phyloP scores from a whole-genome alignment of 441 rosid genomes.

The Dalechampia spathulata region DNA sequence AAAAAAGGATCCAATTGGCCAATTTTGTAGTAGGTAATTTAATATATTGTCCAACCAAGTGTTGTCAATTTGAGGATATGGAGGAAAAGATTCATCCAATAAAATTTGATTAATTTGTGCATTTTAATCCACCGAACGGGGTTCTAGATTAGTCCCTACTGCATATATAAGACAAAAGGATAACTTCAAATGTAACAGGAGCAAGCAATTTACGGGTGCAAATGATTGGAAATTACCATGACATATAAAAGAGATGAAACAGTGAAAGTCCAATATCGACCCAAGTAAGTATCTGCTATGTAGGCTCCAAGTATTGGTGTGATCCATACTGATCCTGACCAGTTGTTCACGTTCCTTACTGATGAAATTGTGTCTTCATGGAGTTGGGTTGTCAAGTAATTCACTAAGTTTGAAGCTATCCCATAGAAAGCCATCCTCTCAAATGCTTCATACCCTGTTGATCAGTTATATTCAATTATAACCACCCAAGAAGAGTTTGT shows the following conservation, averaged over 20 bases:
- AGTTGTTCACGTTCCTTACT: conserved; percentile 78
- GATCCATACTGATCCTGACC: conserved; percentile 93
- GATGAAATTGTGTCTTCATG: conserved; percentile 80
- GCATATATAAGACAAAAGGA: not conserved
- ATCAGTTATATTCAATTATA: not conserved
- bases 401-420: conserved; percentile 75
- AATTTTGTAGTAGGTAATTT: not conserved
- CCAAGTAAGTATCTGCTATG: conserved; percentile 79
- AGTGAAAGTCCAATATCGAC: conserved; percentile 91
- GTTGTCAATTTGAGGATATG: conserved; percentile 12
- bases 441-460: conserved; percentile 76
- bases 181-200: conserved; percentile 1
- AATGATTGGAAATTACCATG: conserved; percentile 52
- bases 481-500: not conserved
- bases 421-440: conserved; percentile 96
- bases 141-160: not conserved
- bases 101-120: too few relatives aligned
- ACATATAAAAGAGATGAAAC: conserved; percentile 70
- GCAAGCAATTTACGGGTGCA: not conserved
- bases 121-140: not conserved
- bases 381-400: conserved; percentile 65
- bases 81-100: not conserved
- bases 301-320: conserved; percentile 87
- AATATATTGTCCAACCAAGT: conserved; percentile 20
- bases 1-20: conserved; percentile 12